Percentiles rank a stretch among this genome's conserved stretches.
phyloP scores from a whole-genome alignment of 176 grass and related monocot genomes.

The Hsuehochloa calcarea region DNA sequence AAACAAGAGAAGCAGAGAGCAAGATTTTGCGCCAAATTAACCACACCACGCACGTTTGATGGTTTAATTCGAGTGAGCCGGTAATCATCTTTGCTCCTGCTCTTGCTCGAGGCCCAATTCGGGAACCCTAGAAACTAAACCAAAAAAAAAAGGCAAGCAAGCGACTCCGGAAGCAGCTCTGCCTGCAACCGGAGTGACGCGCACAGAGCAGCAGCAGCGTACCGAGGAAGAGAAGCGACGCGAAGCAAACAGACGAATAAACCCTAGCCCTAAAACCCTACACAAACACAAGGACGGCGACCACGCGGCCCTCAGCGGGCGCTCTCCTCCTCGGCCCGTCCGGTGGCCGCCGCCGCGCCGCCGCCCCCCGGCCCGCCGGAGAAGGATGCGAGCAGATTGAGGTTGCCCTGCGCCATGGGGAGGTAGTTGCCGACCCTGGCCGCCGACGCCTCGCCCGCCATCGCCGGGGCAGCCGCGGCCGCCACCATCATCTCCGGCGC shows the following conservation, averaged over 20 bases:
- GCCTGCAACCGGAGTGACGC: background rate
- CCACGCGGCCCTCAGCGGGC: slow-evolving; percentile 36
- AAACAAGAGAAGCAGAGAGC: background rate
- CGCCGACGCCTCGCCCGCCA: slow-evolving; percentile 67
- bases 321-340: slow-evolving; percentile 50
- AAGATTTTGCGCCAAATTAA: background rate
- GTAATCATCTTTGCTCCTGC: background rate
- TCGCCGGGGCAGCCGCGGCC: slow-evolving; percentile 30
- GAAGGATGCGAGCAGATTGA: slow-evolving; percentile 87
- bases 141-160: background rate
- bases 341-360: slow-evolving; percentile 1
- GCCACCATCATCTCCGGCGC: slow-evolving; percentile 68
- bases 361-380: slow-evolving; percentile 46
- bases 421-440: slow-evolving; percentile 94
- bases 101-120: background rate
- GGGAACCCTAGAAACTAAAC: slow-evolving; percentile 12
- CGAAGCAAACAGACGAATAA: slow-evolving; percentile 40
- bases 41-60: background rate
- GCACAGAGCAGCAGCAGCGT: background rate
- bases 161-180: background rate
- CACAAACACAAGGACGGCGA: background rate
- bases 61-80: background rate
- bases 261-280: slow-evolving; percentile 60
- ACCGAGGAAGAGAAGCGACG: background rate
- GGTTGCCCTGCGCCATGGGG: slow-evolving; percentile 77